Conservation (phyloP, 2,329 filamentous ascomycete genomes). For the Cadophora malorum region DNA sequence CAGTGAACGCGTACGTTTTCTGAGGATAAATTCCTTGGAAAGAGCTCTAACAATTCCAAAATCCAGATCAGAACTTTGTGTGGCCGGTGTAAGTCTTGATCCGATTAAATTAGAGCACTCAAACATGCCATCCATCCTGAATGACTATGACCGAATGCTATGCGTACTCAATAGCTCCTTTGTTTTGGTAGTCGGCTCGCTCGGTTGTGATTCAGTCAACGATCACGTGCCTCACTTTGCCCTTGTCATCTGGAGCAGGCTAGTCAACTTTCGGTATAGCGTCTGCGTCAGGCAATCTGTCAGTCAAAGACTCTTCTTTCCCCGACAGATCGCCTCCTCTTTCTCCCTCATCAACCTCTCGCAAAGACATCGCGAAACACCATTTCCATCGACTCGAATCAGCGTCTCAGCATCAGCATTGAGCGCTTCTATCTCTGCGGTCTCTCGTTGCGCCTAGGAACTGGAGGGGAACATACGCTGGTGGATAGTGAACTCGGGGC, state of each 20-base stretch:
- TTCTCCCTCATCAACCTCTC: constrained; percentile 1
- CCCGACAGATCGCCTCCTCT: background rate
- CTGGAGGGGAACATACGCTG: constrained; percentile 10
- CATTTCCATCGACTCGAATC: constrained; percentile 3
- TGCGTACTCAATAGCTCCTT: background rate
- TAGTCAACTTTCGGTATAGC: background rate
- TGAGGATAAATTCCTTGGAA: too few species aligned
- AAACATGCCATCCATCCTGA: too few species aligned
- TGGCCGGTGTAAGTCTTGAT: too few species aligned
- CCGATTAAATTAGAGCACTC: too few species aligned
- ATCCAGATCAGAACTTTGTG: too few species aligned
- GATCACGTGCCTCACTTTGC: background rate
- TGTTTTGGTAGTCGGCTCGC: background rate
- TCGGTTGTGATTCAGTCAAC: background rate
- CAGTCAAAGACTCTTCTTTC: background rate
- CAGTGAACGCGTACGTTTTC: too few species aligned
- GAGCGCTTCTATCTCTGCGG: constrained; percentile 9
- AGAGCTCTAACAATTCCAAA: too few species aligned
- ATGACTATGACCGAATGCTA: too few species aligned
- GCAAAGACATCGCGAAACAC: constrained; percentile 14
- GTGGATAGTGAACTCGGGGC: constrained; percentile 20
- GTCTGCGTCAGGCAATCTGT: background rate
- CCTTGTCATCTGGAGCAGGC: background rate
- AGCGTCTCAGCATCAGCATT: background rate
- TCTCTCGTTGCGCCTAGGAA: constrained; percentile 16